phyloP scores from a whole-genome alignment of 2,329 filamentous ascomycete genomes.

The Ascochyta koolunga region DNA sequence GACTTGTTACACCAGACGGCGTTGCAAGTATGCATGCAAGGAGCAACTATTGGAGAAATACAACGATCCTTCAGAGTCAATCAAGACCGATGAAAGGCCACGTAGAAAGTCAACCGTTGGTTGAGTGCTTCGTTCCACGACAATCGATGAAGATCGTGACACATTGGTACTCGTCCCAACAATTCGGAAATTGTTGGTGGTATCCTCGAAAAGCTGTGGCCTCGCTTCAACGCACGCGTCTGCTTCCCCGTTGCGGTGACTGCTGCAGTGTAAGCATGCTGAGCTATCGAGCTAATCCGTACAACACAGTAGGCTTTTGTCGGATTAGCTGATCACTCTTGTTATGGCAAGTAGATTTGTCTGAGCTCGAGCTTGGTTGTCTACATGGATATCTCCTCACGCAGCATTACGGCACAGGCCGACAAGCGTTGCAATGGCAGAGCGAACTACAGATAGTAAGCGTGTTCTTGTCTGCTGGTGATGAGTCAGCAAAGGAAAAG shows the following conservation, averaged over 20 bases:
- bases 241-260: constrained; percentile 28
- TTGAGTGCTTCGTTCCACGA: constrained; percentile 13
- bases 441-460: neutral
- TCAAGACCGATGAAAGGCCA: constrained; percentile 2
- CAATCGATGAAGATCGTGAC: constrained; percentile 20
- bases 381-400: neutral
- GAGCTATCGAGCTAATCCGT: constrained; percentile 19
- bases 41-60: constrained; percentile 2
- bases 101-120: constrained; percentile 7
- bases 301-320: constrained; percentile 10
- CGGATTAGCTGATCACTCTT: constrained; percentile 11
- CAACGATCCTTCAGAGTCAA: constrained; percentile 1
- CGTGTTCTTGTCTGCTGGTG: neutral
- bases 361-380: constrained; percentile 1
- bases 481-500: constrained; percentile 4
- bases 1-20: neutral
- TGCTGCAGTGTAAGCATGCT: constrained; percentile 24
- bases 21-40: neutral
- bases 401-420: neutral
- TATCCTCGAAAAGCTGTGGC: constrained; percentile 17
- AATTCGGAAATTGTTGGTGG: constrained; percentile 4
- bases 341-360: neutral
- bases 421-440: neutral
- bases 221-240: constrained; percentile 22
- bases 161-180: constrained; percentile 12